Conservation (phyloP, 2,329 filamentous ascomycete genomes). For the Trichophyton schoenleinii region DNA sequence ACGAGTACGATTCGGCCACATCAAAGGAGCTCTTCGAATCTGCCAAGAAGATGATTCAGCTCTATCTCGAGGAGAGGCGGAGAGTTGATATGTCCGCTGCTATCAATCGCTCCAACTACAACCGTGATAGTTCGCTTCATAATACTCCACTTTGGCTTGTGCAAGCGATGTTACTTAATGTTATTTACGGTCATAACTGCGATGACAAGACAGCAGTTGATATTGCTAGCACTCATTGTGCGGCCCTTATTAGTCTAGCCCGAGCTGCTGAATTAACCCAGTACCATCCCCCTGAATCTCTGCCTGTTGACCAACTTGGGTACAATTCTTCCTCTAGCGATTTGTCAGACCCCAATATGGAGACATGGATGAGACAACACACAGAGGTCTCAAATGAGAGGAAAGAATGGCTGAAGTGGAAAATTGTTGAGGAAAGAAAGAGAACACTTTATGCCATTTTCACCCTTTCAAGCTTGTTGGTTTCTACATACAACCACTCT, state of each 20-base stretch:
- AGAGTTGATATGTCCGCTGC: conserved; percentile 64
- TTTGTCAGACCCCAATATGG: conserved; percentile 42
- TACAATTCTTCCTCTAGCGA: conserved; percentile 41
- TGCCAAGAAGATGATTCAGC: conserved; percentile 87
- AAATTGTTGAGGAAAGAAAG: conserved; percentile 76
- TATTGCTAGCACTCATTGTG: conserved; percentile 84
- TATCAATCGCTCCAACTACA: conserved; percentile 38
- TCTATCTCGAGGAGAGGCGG: conserved; percentile 81
- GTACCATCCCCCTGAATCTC: conserved; percentile 26
- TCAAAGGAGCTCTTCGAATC: conserved; percentile 83
- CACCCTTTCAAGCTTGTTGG: conserved; percentile 76
- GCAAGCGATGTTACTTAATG: conserved; percentile 91
- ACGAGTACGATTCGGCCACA: conserved; percentile 67
- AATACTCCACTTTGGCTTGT: conserved; percentile 86
- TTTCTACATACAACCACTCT: conserved; percentile 84
- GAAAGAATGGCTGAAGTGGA: conserved; percentile 78
- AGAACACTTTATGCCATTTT: conserved; percentile 86
- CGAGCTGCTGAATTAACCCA: conserved; percentile 68
- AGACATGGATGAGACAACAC: conserved; percentile 26
- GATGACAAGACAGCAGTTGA: conserved; percentile 83
- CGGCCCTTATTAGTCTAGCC: conserved; percentile 78
- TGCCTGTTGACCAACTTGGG: conserved; percentile 30
- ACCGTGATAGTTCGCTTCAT: conserved; percentile 51
- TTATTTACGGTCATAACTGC: conserved; percentile 90
- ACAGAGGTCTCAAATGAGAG: conserved; percentile 25